These are phyloP conservation scores for Eutrema yunnanense DNA, from an alignment of 345 rosid genomes.

Conservation along the genomic window DNA sequence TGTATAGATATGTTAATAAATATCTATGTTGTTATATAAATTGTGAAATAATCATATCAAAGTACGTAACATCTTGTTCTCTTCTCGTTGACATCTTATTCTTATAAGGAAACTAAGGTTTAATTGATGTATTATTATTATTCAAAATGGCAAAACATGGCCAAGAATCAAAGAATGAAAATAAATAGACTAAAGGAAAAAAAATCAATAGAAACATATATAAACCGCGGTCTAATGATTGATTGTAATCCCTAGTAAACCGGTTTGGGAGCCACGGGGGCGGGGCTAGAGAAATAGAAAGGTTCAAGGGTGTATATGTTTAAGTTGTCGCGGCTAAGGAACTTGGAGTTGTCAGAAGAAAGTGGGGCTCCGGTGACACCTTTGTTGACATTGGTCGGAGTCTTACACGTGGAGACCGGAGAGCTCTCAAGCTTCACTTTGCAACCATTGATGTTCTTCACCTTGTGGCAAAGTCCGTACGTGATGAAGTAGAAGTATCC, in stretches of 20 bases:
- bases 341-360: slow-evolving; percentile 26
- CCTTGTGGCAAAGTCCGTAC: slow-evolving; percentile 17
- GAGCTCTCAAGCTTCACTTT: slow-evolving; percentile 46
- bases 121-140: not conserved
- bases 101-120: not conserved
- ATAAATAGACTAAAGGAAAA: not conserved
- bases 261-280: slow-evolving; percentile 19
- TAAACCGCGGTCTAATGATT: not conserved
- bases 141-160: not conserved
- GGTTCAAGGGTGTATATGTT: slow-evolving; percentile 35
- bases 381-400: slow-evolving; percentile 41
- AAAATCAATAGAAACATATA: not conserved
- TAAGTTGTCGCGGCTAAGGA: slow-evolving; percentile 25
- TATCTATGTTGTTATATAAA: no score
- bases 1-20: no score
- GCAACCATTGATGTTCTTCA: slow-evolving; percentile 43
- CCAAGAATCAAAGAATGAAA: not conserved
- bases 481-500: slow-evolving; percentile 47
- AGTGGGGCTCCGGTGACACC: slow-evolving; percentile 46
- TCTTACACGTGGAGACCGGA: slow-evolving; percentile 36
- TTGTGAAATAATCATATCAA: no score
- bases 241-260: slow-evolving; percentile 5
- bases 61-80: not conserved
- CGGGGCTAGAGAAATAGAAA: slow-evolving; percentile 26
- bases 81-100: not conserved